phyloP scores from a whole-genome alignment of 2,329 filamentous ascomycete species.

The Fusarium setosum region DNA sequence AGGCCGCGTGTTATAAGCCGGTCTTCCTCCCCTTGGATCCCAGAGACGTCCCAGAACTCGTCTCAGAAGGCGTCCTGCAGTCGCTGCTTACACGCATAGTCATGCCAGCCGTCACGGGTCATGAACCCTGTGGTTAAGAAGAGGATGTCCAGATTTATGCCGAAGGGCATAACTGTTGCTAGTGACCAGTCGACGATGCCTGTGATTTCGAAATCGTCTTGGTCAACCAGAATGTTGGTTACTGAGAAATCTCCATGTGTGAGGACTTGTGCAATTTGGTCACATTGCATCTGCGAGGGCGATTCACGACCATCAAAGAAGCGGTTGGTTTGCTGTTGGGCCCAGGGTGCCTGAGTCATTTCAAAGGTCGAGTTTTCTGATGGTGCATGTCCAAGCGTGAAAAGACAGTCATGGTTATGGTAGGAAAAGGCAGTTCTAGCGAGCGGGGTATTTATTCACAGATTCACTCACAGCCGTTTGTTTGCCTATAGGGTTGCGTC shows the following conservation, averaged over 20 bases:
- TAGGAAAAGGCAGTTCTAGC: not conserved
- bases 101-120: constrained; percentile 41
- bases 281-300: constrained; percentile 37
- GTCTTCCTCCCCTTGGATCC: constrained; percentile 30
- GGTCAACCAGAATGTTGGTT: constrained; percentile 46
- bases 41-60: constrained; percentile 42
- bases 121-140: constrained; percentile 42
- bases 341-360: constrained; percentile 24
- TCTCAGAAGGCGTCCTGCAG: constrained; percentile 42
- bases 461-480: too few species aligned
- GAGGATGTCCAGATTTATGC: constrained; percentile 38
- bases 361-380: constrained; percentile 1
- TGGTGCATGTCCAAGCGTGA: not conserved
- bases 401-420: not conserved
- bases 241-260: constrained; percentile 45
- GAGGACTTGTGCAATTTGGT: constrained; percentile 43
- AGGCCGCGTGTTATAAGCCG: constrained; percentile 22
- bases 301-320: constrained; percentile 36
- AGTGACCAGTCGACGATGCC: constrained; percentile 47
- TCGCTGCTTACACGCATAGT: constrained; percentile 38
- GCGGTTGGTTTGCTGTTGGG: constrained; percentile 19
- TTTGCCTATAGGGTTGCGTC: not conserved
- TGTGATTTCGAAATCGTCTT: constrained; percentile 37
- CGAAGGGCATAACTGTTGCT: constrained; percentile 37
- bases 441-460: constrained; percentile 12